phyloP scores from a whole-genome alignment of 129 eudicot genomes.

The Lactuca sativa region DNA sequence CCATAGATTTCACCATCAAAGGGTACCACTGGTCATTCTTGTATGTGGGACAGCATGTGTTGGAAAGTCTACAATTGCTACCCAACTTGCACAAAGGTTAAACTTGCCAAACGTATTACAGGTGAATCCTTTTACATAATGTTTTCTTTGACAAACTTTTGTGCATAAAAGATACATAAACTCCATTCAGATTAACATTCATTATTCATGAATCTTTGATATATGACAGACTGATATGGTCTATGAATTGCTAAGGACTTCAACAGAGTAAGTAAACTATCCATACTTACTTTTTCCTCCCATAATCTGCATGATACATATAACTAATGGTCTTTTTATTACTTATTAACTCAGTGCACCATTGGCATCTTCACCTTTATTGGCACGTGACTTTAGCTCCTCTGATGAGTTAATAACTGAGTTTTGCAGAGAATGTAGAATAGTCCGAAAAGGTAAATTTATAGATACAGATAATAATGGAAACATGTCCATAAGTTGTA shows the following conservation, averaged over 20 bases:
- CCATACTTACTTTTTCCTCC: background rate
- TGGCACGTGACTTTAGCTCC: conserved; percentile 93
- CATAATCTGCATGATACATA: too few species aligned
- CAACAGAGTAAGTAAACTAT: conserved; percentile 81
- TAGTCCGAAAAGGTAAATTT: conserved; percentile 85
- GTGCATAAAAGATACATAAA: background rate
- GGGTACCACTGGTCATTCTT: conserved; percentile 97
- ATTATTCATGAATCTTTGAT: conserved; percentile 15
- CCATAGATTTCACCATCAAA: conserved; percentile 92
- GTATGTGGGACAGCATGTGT: conserved; percentile 98
- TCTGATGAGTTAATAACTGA: conserved; percentile 94
- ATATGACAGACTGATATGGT: conserved; percentile 92
- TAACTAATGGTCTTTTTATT: background rate
- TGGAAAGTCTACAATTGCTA: conserved; percentile 98
- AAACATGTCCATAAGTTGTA: background rate
- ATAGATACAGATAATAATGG: background rate
- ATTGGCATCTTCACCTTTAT: conserved; percentile 82
- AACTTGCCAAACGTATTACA: conserved; percentile 98
- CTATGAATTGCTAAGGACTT: conserved; percentile 90
- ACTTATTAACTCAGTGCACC: conserved; percentile 70
- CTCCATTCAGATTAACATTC: background rate
- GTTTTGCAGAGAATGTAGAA: conserved; percentile 97
- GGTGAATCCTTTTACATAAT: conserved; percentile 41
- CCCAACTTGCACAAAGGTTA: conserved; percentile 98
- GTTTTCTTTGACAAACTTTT: background rate